Evolutionary conservation across 192 early-diverging fungal species (phyloP).

Genomic region (Entomortierella lignicola): DNA sequence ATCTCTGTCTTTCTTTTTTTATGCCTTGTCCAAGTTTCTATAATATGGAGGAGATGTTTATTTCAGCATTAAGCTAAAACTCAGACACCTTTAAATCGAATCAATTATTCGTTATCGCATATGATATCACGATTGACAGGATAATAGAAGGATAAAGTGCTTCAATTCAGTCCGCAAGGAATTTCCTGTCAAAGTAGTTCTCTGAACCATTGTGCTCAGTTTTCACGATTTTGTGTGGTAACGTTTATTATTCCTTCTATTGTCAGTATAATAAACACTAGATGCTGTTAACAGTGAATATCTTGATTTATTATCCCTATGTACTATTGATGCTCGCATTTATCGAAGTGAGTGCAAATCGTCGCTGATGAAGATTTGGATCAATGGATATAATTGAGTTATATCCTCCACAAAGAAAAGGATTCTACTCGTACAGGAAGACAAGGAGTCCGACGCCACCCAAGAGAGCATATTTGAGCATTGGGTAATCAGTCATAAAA

Average conservation of each 20-base stretch:
- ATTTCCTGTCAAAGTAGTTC: constrained; percentile 44
- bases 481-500: constrained; percentile 94
- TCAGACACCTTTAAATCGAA: neutral
- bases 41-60: too few relatives aligned
- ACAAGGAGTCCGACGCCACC: constrained; percentile 80
- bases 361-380: neutral
- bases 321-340: neutral
- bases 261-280: too few relatives aligned
- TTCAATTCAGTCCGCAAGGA: constrained; percentile 69
- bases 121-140: constrained; percentile 27
- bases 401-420: neutral
- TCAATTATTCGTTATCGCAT: neutral
- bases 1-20: neutral
- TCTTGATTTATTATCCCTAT: too few relatives aligned
- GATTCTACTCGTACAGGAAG: constrained; percentile 56
- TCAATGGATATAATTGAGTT: neutral
- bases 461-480: constrained; percentile 87
- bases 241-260: too few relatives aligned
- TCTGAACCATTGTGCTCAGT: neutral
- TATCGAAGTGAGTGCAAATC: neutral
- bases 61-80: constrained; percentile 3
- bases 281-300: too few relatives aligned
- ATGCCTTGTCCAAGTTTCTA: too few relatives aligned
- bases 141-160: constrained; percentile 59
- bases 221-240: too few relatives aligned